Percentiles rank a stretch among this genome's conserved stretches.
Conservation (phyloP, 2,329 filamentous ascomycete genomes). For the Alternaria triticimaculans region DNA sequence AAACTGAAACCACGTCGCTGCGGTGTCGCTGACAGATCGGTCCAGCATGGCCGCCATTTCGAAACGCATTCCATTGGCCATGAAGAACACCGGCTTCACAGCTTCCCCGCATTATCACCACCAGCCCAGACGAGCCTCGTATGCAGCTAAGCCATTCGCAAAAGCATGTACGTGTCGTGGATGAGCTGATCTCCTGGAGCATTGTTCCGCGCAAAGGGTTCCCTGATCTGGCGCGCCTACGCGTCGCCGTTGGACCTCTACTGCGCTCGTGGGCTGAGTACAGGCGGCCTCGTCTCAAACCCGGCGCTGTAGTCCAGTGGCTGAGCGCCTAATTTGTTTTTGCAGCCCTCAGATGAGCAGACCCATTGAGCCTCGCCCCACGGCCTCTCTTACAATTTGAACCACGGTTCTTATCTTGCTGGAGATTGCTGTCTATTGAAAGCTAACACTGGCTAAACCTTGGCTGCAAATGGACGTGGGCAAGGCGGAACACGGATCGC, state of each 20-base stretch:
- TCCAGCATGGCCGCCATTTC: constrained; percentile 1
- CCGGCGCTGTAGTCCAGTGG: constrained; percentile 18
- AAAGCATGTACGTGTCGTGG: constrained; percentile 6
- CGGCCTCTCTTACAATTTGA: constrained; percentile 1
- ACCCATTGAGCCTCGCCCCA: constrained; percentile 10
- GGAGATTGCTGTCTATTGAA: constrained; percentile 1
- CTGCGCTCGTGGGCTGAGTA: constrained; percentile 6
- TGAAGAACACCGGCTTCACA: constrained; percentile 16
- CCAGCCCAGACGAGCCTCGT: constrained; percentile 14
- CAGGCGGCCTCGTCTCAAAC: constrained; percentile 4
- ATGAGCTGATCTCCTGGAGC: constrained; percentile 9
- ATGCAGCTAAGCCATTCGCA: constrained; percentile 27
- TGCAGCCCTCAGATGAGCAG: constrained; percentile 16
- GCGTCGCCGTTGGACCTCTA: constrained; percentile 1
- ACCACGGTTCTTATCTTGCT: constrained; percentile 15
- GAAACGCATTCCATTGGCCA: constrained; percentile 22
- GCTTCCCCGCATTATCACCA: constrained; percentile 42
- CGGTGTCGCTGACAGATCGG: constrained; percentile 7
- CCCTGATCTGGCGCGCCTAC: constrained; percentile 20
- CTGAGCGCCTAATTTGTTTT: constrained; percentile 25
- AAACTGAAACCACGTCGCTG: constrained; percentile 20
- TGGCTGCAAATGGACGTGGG: neutral
- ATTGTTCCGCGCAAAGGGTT: neutral
- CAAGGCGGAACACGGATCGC: neutral
- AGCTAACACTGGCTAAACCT: constrained; percentile 1